Evolutionary conservation across 257 asterid species (phyloP).

Genomic region (Nicotiana otophora): DNA sequence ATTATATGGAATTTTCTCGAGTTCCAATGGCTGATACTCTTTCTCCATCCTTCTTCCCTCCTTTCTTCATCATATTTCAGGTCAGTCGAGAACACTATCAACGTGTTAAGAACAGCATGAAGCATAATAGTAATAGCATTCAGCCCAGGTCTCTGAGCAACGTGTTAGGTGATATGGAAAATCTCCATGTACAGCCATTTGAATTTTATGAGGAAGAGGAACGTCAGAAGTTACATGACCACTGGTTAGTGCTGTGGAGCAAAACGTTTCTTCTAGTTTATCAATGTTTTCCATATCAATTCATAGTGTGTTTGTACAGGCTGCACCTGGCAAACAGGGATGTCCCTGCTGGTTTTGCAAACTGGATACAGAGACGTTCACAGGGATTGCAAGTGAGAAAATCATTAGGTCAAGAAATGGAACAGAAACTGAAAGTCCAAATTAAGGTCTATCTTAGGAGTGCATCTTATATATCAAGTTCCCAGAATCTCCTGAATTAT

Average conservation of each 20-base stretch:
- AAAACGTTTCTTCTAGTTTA: slow-evolving; percentile 11
- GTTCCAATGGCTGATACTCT: not conserved
- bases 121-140: slow-evolving; percentile 58
- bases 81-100: slow-evolving; percentile 89
- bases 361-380: slow-evolving; percentile 49
- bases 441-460: slow-evolving; percentile 37
- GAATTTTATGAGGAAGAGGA: slow-evolving; percentile 95
- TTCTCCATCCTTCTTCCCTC: not conserved
- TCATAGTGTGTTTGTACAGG: slow-evolving; percentile 38
- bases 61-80: slow-evolving; percentile 31
- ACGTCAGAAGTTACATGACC: slow-evolving; percentile 62
- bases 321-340: slow-evolving; percentile 60
- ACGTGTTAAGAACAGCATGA: slow-evolving; percentile 79
- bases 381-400: slow-evolving; percentile 33
- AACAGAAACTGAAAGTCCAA: slow-evolving; percentile 34
- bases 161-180: slow-evolving; percentile 69
- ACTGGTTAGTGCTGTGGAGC: slow-evolving; percentile 56
- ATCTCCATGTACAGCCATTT: slow-evolving; percentile 73
- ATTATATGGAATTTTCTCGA: not conserved
- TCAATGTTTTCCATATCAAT: slow-evolving; percentile 9
- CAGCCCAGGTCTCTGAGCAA: slow-evolving; percentile 63
- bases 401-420: slow-evolving; percentile 60
- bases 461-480: not conserved
- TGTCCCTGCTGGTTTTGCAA: slow-evolving; percentile 50
- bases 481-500: slow-evolving; percentile 1